These are phyloP conservation scores for Aspergillus hiratsukae DNA, from an alignment of 2,329 filamentous ascomycete species.

Conservation along the genomic window DNA sequence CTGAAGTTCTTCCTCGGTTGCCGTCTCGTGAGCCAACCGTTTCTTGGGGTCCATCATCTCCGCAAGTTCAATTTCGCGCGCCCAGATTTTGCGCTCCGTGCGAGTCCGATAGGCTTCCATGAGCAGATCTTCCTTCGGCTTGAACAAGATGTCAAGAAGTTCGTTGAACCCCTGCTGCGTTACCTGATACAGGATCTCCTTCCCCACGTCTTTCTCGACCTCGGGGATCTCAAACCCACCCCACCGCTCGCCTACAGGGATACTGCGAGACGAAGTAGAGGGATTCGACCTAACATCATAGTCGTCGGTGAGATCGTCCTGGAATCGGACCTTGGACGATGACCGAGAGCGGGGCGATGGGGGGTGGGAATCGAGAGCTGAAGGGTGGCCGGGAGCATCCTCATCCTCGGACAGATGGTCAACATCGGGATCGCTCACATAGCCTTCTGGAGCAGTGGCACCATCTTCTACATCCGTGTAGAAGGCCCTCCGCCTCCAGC, in stretches of 20 bases:
- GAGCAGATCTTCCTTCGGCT: conserved; percentile 70
- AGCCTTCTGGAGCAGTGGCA: conserved; percentile 58
- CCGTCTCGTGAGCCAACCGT: conserved; percentile 10
- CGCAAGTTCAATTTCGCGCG: conserved; percentile 38
- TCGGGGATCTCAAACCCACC: conserved; percentile 74
- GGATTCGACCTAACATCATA: conserved; percentile 67
- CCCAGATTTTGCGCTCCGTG: conserved; percentile 54
- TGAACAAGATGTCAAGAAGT: conserved; percentile 81
- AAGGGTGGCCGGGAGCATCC: conserved; percentile 43
- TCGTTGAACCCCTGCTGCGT: conserved; percentile 93
- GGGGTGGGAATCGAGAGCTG: conserved; percentile 31
- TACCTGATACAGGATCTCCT: conserved; percentile 85
- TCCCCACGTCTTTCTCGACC: conserved; percentile 75
- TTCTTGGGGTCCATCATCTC: conserved; percentile 28
- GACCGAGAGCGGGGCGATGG: conserved; percentile 61
- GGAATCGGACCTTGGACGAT: conserved; percentile 74
- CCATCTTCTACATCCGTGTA: conserved; percentile 86
- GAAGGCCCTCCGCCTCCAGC: conserved; percentile 73
- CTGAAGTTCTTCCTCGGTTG: conserved; percentile 35
- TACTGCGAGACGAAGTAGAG: conserved; percentile 67
- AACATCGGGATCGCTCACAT: conserved; percentile 41
- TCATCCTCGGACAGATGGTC: conserved; percentile 50
- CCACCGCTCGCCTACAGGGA: conserved; percentile 65
- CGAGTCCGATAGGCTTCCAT: conserved; percentile 63
- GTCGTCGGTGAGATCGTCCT: conserved; percentile 63